Base-by-base conservation (phyloP, 108 stramenopile species). In the Nannochloropsis gaditana region DNA sequence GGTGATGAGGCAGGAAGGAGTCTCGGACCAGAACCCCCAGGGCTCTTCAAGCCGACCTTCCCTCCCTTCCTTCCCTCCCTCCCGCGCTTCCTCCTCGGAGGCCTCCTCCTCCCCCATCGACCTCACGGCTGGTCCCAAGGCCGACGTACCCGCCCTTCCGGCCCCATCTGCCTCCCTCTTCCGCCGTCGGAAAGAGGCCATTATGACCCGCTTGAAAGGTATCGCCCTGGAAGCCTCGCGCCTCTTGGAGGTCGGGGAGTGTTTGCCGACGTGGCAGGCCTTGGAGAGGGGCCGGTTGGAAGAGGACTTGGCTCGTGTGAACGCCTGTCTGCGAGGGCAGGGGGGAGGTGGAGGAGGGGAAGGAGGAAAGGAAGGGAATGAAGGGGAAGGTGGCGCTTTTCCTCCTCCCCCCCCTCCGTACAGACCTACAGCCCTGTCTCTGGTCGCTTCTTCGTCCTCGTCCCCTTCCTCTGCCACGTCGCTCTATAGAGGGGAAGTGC, bases 301-400 rank as follows among this genome's bases (percentile, higher is more conserved):
- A 31, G 31, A 31, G 31, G 31, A 31, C 31, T 31, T 31, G 31
- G 31, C 0, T 31, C 31, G 31, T 31, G 31, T 31, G 31, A 31
- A 31, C 31, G 31, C 31, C 31, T 31, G 31, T 31, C 31, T 31
- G 31, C 31, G 31, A 6, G 59, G 59, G n/a, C 4, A n/a, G n/a
- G 59, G 59, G n/a, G 59, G 59, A 73, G 59, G 59, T 15, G 47
- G 47, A 50, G 59, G 59, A 8, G 59, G 59, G 59, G 59, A n/a
- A 73, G 59, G 59, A 73, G 2, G 59, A n/a, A n/a, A 73, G 59
- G 59, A n/a, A 73, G 59, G 59, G 15, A 15, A 15, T 0, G 47
- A 15, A 50, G 1, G 47, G 15, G 47, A 11, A 15, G 47, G 11
- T 50, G 47, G 47, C 11, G 1, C 47, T 15, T 50, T 50, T 10